phyloP scores from a whole-genome alignment of 164 flowering plant genomes.

The Cinnamomum chago region DNA sequence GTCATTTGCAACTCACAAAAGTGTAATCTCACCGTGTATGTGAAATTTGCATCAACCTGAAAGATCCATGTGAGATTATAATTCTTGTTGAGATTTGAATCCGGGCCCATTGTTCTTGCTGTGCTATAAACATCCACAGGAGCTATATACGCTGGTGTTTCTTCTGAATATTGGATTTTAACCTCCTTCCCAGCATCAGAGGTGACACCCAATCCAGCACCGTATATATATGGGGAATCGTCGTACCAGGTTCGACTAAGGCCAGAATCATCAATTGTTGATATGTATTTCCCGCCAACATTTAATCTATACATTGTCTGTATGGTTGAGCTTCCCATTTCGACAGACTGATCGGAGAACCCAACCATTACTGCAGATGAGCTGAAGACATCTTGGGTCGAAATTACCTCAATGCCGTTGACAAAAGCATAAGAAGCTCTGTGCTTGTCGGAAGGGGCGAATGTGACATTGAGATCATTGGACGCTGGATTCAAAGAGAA shows the following conservation, averaged over 20 bases:
- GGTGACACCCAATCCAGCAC: constrained; percentile 50
- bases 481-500: constrained; percentile 32
- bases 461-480: constrained; percentile 33
- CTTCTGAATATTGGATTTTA: constrained; percentile 26
- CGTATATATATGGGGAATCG: constrained; percentile 57
- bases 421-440: constrained; percentile 55
- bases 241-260: constrained; percentile 66
- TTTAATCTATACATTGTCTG: constrained; percentile 68
- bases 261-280: constrained; percentile 56
- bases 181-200: constrained; percentile 12
- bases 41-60: constrained; percentile 56
- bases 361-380: constrained; percentile 42
- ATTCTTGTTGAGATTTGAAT: constrained; percentile 33
- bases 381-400: constrained; percentile 43
- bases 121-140: constrained; percentile 55
- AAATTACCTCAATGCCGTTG: constrained; percentile 71
- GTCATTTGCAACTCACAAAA: constrained; percentile 43
- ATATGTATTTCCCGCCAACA: constrained; percentile 70
- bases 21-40: constrained; percentile 60
- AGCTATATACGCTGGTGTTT: constrained; percentile 34
- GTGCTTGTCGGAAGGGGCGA: constrained; percentile 43
- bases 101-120: constrained; percentile 53
- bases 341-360: constrained; percentile 26
- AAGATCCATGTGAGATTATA: constrained; percentile 76
- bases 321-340: constrained; percentile 17